Percentiles rank a stretch among this genome's conserved stretches.
Conservation (phyloP, 768 basidiomycete genomes). For the Rhizopogon roseolus region DNA sequence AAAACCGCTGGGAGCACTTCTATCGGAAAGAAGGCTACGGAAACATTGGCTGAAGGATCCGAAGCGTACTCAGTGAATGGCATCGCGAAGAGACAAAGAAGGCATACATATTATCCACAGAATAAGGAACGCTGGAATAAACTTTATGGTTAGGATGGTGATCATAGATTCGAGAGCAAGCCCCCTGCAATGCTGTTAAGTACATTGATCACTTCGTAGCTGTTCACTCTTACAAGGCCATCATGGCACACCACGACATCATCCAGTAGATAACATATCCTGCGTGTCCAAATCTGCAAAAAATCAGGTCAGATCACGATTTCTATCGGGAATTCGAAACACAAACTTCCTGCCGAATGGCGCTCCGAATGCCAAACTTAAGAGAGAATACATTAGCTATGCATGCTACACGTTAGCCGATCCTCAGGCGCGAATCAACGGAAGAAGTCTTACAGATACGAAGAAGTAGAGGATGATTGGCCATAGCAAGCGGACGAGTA, state of each 20-base stretch:
- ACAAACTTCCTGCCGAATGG: constrained; percentile 46
- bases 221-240: constrained; percentile 39
- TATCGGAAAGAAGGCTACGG: constrained; percentile 54
- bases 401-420: background rate
- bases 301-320: background rate
- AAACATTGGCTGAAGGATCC: constrained; percentile 46
- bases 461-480: constrained; percentile 38
- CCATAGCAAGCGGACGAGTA: constrained; percentile 35
- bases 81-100: background rate
- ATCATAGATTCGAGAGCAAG: constrained; percentile 57
- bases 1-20: constrained; percentile 53
- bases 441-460: constrained; percentile 28
- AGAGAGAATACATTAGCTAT: constrained; percentile 53
- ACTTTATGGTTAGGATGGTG: constrained; percentile 46
- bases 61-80: background rate
- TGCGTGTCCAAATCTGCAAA: constrained; percentile 35
- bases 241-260: constrained; percentile 56
- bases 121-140: constrained; percentile 58
- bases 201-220: background rate
- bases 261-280: constrained; percentile 69
- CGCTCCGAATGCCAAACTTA: constrained; percentile 57
- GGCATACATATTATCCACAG: constrained; percentile 57
- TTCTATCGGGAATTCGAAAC: background rate
- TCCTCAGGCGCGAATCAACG: background rate
- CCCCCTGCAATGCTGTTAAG: constrained; percentile 36